Conservation (phyloP, 1,284 basidiomycete species). For the Heterobasidion occidentale region DNA sequence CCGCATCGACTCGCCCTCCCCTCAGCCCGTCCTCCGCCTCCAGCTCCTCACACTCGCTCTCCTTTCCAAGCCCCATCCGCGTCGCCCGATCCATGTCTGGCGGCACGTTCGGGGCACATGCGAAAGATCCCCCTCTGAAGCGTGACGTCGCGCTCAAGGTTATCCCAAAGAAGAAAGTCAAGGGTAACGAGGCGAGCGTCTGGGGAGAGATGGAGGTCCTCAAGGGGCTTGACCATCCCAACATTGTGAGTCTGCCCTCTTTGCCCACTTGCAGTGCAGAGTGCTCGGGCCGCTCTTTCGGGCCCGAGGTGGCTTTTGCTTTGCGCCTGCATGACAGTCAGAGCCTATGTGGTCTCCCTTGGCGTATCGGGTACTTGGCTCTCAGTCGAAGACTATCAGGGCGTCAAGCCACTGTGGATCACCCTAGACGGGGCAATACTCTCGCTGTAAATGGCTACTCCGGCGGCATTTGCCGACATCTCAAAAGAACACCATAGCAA, state of each 20-base stretch:
- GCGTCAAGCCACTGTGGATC: too few relatives aligned
- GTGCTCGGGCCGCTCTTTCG: too few relatives aligned
- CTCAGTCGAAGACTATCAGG: too few relatives aligned
- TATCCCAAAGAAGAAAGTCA: constrained; percentile 88
- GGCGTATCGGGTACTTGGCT: too few relatives aligned
- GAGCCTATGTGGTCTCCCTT: too few relatives aligned
- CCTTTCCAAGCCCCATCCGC: neutral
- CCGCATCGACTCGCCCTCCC: neutral
- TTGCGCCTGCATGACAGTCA: too few relatives aligned
- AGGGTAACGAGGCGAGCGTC: constrained; percentile 78
- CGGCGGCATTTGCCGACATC: too few relatives aligned
- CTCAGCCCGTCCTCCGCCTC: neutral
- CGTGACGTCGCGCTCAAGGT: constrained; percentile 84
- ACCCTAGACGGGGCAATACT: too few relatives aligned
- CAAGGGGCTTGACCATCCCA: constrained; percentile 79
- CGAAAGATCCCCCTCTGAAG: constrained; percentile 22
- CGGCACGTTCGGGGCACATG: constrained; percentile 3
- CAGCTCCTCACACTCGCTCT: neutral
- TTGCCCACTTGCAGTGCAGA: neutral
- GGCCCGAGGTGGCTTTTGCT: too few relatives aligned
- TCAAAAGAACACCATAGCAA: too few relatives aligned
- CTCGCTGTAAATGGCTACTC: too few relatives aligned
- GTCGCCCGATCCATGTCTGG: constrained; percentile 4
- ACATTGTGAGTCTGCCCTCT: constrained; percentile 57
- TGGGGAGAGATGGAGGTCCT: constrained; percentile 90